Evolutionary conservation across 768 basidiomycete species (phyloP), one percentile per base, ranked within the genome.

Genomic region (Termitomyces sp.): DNA sequence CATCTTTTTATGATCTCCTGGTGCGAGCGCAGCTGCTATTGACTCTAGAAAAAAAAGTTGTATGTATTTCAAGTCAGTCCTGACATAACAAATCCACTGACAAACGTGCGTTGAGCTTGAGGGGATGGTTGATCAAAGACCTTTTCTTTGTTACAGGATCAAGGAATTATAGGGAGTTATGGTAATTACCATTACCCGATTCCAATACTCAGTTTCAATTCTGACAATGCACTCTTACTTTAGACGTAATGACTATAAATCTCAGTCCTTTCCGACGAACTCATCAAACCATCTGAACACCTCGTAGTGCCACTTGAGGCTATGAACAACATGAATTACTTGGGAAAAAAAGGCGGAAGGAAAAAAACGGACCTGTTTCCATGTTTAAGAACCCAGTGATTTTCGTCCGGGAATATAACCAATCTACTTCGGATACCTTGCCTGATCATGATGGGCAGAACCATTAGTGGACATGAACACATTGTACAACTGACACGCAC

Each of bases 251-350:
- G 12, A 14, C 14, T 24, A 36, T 8, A 18, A 27, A 40, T n/a
- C 4, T 53, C 20, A 47, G 8, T 67, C 50, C 49, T 76, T 67
- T 16, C 83, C 86, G 13, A 88, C 77, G 64, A 80, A 91, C 66
- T 84, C 72, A 56, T 88, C 84, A 60, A 97, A 88, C 93, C 93
- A 98, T 59, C 83, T 80, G 74, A 99, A 88, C 13, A 98, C 89
- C 70, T 99, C 96, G 62, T 89, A 79, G 73, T 98, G 93, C 96
- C 96, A 98, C 70, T 94, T 93, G 69, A 96, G 74, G 68, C 91
- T 90, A 34, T 10, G 26, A 27, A 34, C 13, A 33, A 54, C 16
- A 46, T 54, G 10, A 45, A 42, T 47, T 0, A 14, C 7, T 22
- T 36, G 2, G 20, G 5, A 20, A 32, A 24, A 2, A n/a, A 34